Percentiles rank a stretch among this genome's conserved stretches.
Conservation (phyloP, 2,329 filamentous ascomycete species). For the Microdochium nivale region DNA sequence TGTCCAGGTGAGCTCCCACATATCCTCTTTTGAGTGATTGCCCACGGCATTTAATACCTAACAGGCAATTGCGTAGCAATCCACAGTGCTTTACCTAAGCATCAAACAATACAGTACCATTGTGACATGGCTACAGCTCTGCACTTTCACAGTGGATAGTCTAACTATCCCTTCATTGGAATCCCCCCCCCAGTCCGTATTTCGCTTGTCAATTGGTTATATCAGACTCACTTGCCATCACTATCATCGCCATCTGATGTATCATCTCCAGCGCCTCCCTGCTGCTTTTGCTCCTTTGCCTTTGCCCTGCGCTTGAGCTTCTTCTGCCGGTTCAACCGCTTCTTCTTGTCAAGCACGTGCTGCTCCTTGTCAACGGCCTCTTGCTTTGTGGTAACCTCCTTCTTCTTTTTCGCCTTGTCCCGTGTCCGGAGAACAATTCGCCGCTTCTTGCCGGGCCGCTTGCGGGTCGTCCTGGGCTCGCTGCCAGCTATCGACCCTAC, state of each 20-base stretch:
- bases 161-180: too few species aligned
- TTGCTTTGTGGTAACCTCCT: slow-evolving; percentile 27
- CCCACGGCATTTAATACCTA: too few species aligned
- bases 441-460: slow-evolving; percentile 48
- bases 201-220: too few species aligned
- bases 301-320: slow-evolving; percentile 51
- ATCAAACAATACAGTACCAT: too few species aligned
- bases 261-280: neutral
- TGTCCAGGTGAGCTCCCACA: too few species aligned
- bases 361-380: slow-evolving; percentile 42
- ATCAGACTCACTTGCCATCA: neutral
- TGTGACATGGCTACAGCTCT: too few species aligned
- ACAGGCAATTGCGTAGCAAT: too few species aligned
- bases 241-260: neutral
- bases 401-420: slow-evolving; percentile 31
- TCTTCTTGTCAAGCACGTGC: slow-evolving; percentile 51
- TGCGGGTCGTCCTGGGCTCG: slow-evolving; percentile 10
- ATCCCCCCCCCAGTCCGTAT: too few species aligned
- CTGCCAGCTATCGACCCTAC: slow-evolving; percentile 4
- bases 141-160: too few species aligned
- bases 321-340: slow-evolving; percentile 50
- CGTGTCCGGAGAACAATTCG: slow-evolving; percentile 42
- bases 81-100: too few species aligned
- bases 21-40: too few species aligned
- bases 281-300: slow-evolving; percentile 43